These are phyloP conservation scores for Huntiella omanensis DNA, from an alignment of 2,329 filamentous ascomycete species.

Conservation along the genomic window DNA sequence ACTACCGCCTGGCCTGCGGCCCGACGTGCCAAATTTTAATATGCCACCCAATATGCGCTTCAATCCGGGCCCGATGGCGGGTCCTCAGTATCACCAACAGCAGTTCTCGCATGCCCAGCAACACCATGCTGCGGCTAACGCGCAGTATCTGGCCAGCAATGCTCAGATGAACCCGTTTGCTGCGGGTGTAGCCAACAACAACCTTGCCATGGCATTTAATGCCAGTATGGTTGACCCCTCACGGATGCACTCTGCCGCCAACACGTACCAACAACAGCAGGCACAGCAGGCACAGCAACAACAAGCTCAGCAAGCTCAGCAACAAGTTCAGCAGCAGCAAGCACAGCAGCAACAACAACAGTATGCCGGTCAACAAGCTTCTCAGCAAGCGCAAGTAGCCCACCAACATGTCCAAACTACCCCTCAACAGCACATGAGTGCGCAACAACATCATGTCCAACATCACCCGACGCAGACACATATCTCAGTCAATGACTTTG, in stretches of 20 bases:
- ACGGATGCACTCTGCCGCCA: conserved; percentile 10
- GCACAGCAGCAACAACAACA: conserved; percentile 7
- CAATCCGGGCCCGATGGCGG: conserved; percentile 21
- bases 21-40: conserved; percentile 6
- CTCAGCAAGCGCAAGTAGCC: conserved; percentile 24
- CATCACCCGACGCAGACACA: conserved; percentile 12
- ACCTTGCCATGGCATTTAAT: conserved; percentile 37
- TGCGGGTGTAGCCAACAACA: conserved; percentile 27
- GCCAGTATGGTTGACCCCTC: conserved; percentile 17
- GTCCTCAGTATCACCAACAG: conserved; percentile 23
- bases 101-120: conserved; percentile 31
- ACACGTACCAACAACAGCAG: conserved; percentile 30
- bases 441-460: conserved; percentile 36
- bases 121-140: conserved; percentile 40
- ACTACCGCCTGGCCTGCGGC: not conserved
- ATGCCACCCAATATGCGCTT: conserved; percentile 19
- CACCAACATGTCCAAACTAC: conserved; percentile 18
- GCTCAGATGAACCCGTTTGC: conserved; percentile 49
- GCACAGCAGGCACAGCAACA: no score
- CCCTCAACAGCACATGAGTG: conserved; percentile 14
- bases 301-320: conserved; percentile 16
- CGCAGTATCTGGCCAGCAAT: conserved; percentile 52
- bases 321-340: conserved; percentile 16
- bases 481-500: conserved; percentile 23
- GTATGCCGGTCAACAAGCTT: conserved; percentile 14